Evolutionary conservation across 2,329 filamentous ascomycete species (phyloP).

Genomic region (Myriosclerotinia curreyana): DNA sequence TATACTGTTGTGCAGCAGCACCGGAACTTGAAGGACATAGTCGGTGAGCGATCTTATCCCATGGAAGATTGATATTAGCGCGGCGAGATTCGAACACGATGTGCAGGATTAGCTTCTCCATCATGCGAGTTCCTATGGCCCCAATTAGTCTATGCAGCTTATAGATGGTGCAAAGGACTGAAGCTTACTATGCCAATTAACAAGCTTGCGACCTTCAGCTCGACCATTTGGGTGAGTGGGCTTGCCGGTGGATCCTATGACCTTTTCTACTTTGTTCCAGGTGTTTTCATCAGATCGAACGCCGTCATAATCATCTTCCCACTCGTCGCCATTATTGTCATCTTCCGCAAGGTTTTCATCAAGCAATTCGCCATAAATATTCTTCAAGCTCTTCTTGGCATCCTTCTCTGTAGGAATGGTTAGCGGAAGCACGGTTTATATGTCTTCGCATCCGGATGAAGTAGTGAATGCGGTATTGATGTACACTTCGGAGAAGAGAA

Average conservation of each 20-base stretch:
- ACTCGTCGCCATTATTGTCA: neutral
- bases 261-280: neutral
- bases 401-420: neutral
- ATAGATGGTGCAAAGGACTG: neutral
- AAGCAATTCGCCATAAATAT: no score
- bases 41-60: slow-evolving; percentile 35
- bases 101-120: slow-evolving; percentile 46
- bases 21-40: slow-evolving; percentile 33
- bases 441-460: neutral
- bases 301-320: neutral
- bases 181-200: slow-evolving; percentile 46
- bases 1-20: slow-evolving; percentile 28
- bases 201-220: slow-evolving; percentile 41
- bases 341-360: neutral
- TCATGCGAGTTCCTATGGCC: slow-evolving; percentile 46
- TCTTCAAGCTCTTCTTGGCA: neutral
- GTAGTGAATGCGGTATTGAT: neutral
- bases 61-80: slow-evolving; percentile 29
- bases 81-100: slow-evolving; percentile 43
- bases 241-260: slow-evolving; percentile 2
- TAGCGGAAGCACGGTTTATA: neutral
- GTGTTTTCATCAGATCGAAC: neutral
- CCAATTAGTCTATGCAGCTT: neutral
- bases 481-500: no score
- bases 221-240: slow-evolving; percentile 38